A percentile compares a stretch with the other conserved stretches of the same genome.
Conservation (phyloP, 805 yeast genomes). For the Wickerhamomyces tratensis region DNA sequence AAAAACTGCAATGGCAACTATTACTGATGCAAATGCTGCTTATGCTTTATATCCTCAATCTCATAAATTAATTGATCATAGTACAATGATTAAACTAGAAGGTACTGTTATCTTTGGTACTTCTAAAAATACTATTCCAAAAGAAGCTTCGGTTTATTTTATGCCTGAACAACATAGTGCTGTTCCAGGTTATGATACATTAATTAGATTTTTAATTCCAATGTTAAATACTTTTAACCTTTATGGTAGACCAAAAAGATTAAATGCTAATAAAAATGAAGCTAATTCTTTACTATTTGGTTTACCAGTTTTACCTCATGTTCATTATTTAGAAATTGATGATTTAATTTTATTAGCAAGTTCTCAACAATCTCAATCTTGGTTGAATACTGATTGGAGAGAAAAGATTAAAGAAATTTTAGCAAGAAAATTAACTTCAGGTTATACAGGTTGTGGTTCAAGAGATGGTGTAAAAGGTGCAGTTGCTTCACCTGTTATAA, state of each 20-base stretch:
- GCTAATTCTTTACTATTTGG: conserved; percentile 63
- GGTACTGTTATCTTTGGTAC: conserved; percentile 62
- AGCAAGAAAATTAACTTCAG: conserved; percentile 40
- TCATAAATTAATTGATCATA: conserved; percentile 68
- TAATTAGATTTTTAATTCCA: conserved; percentile 71
- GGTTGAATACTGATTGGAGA: conserved; percentile 59
- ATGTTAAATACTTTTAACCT: conserved; percentile 65
- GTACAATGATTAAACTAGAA: conserved; percentile 84
- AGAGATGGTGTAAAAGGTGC: conserved; percentile 54
- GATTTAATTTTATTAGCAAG: conserved; percentile 40
- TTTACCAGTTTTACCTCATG: conserved; percentile 72
- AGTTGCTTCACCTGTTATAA: conserved; percentile 36
- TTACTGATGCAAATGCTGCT: conserved; percentile 58
- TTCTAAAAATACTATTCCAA: conserved; percentile 34
- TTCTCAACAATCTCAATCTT: conserved; percentile 25
- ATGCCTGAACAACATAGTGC: conserved; percentile 84
- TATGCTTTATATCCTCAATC: conserved; percentile 92
- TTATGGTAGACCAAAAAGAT: conserved; percentile 73
- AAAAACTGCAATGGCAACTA: conserved; percentile 73
- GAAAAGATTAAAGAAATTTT: conserved; percentile 43
- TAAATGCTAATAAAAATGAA: conserved; percentile 66
- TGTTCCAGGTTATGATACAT: conserved; percentile 76
- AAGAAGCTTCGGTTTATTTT: conserved; percentile 56
- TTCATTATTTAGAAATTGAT: conserved; percentile 58
- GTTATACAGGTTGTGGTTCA: conserved; percentile 76